Conservation (phyloP, 1,139 yeast species). For the Yamadazyma conglobata region DNA sequence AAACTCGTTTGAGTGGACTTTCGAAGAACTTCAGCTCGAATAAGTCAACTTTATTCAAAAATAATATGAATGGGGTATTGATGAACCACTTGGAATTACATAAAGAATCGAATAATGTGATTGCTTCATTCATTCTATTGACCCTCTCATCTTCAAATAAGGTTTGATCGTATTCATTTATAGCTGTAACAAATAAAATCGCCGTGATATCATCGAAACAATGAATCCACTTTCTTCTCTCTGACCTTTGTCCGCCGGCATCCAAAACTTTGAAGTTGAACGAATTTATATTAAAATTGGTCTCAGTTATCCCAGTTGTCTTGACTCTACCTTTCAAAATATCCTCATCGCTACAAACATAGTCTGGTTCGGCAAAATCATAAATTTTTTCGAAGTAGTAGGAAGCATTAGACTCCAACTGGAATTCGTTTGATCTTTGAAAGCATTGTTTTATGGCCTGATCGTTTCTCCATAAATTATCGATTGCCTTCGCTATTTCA, state of each 20-base stretch:
- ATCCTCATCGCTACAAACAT: constrained; percentile 75
- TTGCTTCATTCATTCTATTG: constrained; percentile 88
- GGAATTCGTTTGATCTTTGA: constrained; percentile 69
- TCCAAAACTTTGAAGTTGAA: constrained; percentile 76
- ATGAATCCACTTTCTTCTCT: constrained; percentile 93
- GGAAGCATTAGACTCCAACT: constrained; percentile 74
- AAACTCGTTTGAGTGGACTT: constrained; percentile 64
- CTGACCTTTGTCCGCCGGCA: constrained; percentile 97
- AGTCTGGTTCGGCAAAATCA: constrained; percentile 60
- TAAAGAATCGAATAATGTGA: constrained; percentile 76
- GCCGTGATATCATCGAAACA: constrained; percentile 92
- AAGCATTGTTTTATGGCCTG: constrained; percentile 62
- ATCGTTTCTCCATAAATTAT: constrained; percentile 64
- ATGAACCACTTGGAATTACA: constrained; percentile 85
- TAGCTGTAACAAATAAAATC: constrained; percentile 85
- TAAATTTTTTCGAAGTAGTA: constrained; percentile 71
- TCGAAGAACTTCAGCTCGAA: constrained; percentile 64
- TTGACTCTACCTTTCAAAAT: constrained; percentile 87
- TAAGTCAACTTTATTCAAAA: constrained; percentile 83
- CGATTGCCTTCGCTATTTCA: constrained; percentile 67
- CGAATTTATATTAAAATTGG: constrained; percentile 67
- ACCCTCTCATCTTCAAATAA: constrained; percentile 86
- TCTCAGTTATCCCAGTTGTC: constrained; percentile 94
- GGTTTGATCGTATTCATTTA: constrained; percentile 89
- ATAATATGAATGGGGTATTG: constrained; percentile 83